Evolutionary conservation across 2,329 filamentous ascomycete genomes (phyloP).

Genomic region (Sporothrix luriei): DNA sequence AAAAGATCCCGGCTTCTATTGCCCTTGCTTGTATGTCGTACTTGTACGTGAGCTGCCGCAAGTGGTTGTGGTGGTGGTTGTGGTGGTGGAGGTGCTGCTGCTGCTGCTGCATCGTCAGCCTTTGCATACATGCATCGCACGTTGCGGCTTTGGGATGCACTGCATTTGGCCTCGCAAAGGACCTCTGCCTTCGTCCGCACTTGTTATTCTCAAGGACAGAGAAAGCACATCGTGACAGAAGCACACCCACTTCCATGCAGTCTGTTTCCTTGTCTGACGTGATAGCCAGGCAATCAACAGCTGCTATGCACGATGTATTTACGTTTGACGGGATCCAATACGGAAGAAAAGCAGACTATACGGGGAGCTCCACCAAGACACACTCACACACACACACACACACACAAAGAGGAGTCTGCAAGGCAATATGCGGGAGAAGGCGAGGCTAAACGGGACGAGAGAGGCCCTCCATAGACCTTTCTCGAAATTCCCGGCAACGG

Average conservation of each 20-base stretch:
- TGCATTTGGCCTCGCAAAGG: slow-evolving; percentile 14
- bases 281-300: slow-evolving; percentile 4
- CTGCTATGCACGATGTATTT: too few relatives aligned
- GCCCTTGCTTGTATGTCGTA: slow-evolving; percentile 14
- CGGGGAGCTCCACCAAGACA: neutral
- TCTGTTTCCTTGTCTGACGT: neutral
- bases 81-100: too few relatives aligned
- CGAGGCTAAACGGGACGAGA: slow-evolving; percentile 25
- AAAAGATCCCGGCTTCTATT: slow-evolving; percentile 31
- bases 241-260: neutral
- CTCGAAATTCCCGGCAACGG: slow-evolving; percentile 5
- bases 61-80: neutral
- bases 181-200: slow-evolving; percentile 7
- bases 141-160: slow-evolving; percentile 25
- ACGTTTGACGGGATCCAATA: neutral
- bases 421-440: slow-evolving; percentile 26
- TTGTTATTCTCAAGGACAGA: neutral
- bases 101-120: neutral
- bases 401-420: slow-evolving; percentile 14
- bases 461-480: neutral
- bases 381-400: slow-evolving; percentile 7
- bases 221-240: neutral
- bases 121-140: neutral
- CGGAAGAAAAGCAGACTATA: neutral
- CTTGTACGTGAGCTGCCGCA: slow-evolving; percentile 4